Conservation (phyloP, 257 asterid species). For the Penstemon barbatus region DNA sequence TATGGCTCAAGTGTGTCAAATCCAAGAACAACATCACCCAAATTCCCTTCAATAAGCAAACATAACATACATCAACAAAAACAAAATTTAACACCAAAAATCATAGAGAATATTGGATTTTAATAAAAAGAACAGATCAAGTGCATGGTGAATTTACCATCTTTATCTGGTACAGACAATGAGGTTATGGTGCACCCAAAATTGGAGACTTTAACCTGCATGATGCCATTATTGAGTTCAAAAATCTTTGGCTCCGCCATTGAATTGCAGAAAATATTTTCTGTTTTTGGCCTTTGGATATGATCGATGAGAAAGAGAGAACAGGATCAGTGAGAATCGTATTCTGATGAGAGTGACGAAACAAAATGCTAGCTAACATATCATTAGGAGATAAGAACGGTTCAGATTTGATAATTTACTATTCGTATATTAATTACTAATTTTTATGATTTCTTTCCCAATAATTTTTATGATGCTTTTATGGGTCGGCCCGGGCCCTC, state of each 20-base stretch:
- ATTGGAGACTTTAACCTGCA: constrained; percentile 70
- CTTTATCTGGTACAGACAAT: constrained; percentile 71
- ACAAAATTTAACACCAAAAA: neutral
- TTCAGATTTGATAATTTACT: too few relatives aligned
- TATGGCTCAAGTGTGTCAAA: constrained; percentile 90
- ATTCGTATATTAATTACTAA: too few relatives aligned
- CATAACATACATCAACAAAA: constrained; percentile 1
- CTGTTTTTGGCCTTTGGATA: too few relatives aligned
- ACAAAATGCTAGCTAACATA: too few relatives aligned
- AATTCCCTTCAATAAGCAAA: constrained; percentile 56
- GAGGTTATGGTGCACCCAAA: constrained; percentile 94
- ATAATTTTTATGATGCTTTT: too few relatives aligned
- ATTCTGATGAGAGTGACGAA: too few relatives aligned
- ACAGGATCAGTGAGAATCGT: too few relatives aligned
- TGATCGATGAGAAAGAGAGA: too few relatives aligned
- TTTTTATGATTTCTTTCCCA: too few relatives aligned
- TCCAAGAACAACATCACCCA: constrained; percentile 96
- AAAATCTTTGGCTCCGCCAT: constrained; percentile 85
- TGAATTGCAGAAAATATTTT: neutral
- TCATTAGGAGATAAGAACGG: too few relatives aligned
- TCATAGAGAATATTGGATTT: neutral
- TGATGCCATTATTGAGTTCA: constrained; percentile 82
- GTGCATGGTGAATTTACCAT: constrained; percentile 44
- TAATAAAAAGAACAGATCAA: constrained; percentile 3
- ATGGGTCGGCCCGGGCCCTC: too few relatives aligned